Percentiles rank a stretch among this genome's conserved stretches.
phyloP scores from a whole-genome alignment of 176 grass and related monocot species.

The Luzula sylvatica region DNA sequence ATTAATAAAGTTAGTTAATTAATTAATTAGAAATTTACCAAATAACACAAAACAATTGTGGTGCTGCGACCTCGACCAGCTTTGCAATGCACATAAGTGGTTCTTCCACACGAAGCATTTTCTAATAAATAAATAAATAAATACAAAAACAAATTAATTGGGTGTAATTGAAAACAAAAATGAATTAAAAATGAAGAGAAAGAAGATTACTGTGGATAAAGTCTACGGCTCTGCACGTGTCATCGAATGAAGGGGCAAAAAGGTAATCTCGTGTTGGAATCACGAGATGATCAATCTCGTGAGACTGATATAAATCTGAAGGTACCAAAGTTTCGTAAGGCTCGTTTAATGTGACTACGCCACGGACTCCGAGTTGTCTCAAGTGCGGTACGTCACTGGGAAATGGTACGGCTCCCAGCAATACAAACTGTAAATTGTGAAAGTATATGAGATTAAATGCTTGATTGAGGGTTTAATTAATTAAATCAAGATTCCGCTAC shows the following conservation, averaged over 20 bases:
- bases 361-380: conserved; percentile 61
- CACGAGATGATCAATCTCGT: conserved; percentile 78
- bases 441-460: neutral
- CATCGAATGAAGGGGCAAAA: conserved; percentile 62
- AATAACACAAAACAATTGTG: conserved; percentile 95
- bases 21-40: conserved; percentile 35
- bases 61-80: conserved; percentile 96
- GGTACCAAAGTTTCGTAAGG: conserved; percentile 87
- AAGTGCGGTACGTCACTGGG: conserved; percentile 77
- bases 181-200: neutral
- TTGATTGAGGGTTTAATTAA: no score
- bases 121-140: conserved; percentile 29
- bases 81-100: conserved; percentile 97
- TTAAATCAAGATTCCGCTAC: no score
- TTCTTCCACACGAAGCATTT: conserved; percentile 45
- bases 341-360: conserved; percentile 87
- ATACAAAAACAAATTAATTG: neutral
- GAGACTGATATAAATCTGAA: conserved; percentile 62
- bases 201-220: conserved; percentile 80
- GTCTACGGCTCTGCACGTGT: conserved; percentile 78
- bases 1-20: neutral
- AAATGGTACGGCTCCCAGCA: conserved; percentile 93
- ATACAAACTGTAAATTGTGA: conserved; percentile 39
- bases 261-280: conserved; percentile 96
- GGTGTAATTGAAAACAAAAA: neutral